phyloP scores from a whole-genome alignment of 2,329 filamentous ascomycete species.

The Metarhizium brunneum region DNA sequence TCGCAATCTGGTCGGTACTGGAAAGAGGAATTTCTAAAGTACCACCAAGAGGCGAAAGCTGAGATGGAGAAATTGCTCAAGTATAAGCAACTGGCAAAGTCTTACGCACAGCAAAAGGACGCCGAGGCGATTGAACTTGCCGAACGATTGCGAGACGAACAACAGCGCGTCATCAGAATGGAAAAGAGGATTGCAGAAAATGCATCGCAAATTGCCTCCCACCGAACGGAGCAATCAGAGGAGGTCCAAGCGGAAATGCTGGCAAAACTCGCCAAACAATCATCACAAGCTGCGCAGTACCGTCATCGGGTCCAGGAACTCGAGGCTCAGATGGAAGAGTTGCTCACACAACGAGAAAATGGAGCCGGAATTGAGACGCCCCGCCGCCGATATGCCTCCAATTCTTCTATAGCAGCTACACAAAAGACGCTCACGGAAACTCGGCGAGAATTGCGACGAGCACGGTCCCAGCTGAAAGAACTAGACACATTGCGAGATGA shows the following conservation, averaged over 20 bases:
- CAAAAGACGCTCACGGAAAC: constrained; percentile 43
- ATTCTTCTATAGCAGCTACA: constrained; percentile 36
- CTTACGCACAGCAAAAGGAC: constrained; percentile 71
- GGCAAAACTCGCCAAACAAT: constrained; percentile 48
- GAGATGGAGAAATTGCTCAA: constrained; percentile 71
- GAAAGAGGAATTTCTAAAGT: constrained; percentile 69
- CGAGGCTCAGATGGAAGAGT: constrained; percentile 37
- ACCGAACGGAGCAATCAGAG: constrained; percentile 23
- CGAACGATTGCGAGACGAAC: constrained; percentile 58
- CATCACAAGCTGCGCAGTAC: constrained; percentile 47
- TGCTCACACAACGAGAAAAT: constrained; percentile 26
- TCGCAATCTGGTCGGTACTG: constrained; percentile 71
- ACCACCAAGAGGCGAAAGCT: constrained; percentile 60
- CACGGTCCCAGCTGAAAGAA: constrained; percentile 44
- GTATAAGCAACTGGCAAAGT: constrained; percentile 73
- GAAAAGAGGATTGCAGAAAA: constrained; percentile 54
- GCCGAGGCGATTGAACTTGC: constrained; percentile 57
- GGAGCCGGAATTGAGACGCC: constrained; percentile 20
- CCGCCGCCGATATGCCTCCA: constrained; percentile 23
- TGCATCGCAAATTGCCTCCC: constrained; percentile 42
- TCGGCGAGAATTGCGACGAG: constrained; percentile 44
- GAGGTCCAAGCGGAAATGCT: constrained; percentile 38
- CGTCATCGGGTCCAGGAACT: constrained; percentile 50
- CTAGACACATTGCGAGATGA: constrained; percentile 42
- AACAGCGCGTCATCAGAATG: constrained; percentile 53